Evolutionary conservation across 768 basidiomycete species (phyloP), one percentile per base, ranked within the genome.

Genomic region (Leccinellum rugosiceps): DNA sequence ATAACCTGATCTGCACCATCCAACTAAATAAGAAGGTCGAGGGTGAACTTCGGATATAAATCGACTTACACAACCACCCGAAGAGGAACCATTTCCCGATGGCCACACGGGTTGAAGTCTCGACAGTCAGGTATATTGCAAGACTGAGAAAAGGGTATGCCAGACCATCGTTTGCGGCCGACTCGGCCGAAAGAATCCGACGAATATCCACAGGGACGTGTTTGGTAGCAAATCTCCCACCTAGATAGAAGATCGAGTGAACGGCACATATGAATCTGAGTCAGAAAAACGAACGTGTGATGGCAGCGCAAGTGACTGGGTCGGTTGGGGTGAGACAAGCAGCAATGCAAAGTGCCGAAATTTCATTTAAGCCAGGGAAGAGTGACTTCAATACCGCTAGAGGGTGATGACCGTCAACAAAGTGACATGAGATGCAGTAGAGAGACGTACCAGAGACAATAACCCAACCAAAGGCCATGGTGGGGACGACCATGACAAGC

Each of bases 321-420:
- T 99, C 96, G 11, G 96, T 99, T 2, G 93, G 92, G 0, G 94
- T 95, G 25, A 95, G 78, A 60, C 91, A 94, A 2, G 95, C 92
- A 7, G 94, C 89, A 53, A 97, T 86, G 47, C 87, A 92, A 4
- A 98, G 81, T 32, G 87, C 84, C 0, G 92, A 90, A 13, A 92
- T 76, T 69, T 83, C 89, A 58, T 78, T 77, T 56, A 97, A 73
- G 3, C 72, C 73, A 0, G 91, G 91, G 65, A 99, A 89, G 15
- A 97, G 73, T 3, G 70, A 80, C 62, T 80, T 83, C 32, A 96
- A 78, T 47, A 96, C 67, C 2, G 73, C 90, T 89, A 57, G 19
- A 46, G 26, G n/a, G 51, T 19, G 10, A 38, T 17, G 48, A 25
- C 10, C 5, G 10, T 50, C 34, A 17, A 34, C 9, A 34, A 23